phyloP scores from a whole-genome alignment of 2,329 filamentous ascomycete species.

The Penicillium sp. region DNA sequence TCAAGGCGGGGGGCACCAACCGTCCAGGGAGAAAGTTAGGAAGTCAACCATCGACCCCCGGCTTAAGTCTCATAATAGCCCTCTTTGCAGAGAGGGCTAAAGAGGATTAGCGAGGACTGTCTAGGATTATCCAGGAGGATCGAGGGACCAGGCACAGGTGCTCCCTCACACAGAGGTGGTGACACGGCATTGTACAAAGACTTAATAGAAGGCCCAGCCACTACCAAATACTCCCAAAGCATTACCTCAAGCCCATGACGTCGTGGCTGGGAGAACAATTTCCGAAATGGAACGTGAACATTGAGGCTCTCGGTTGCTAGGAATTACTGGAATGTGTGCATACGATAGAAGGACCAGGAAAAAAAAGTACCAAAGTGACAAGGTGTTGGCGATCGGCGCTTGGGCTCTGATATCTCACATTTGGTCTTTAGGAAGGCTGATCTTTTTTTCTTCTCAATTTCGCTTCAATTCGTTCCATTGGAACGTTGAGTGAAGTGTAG shows the following conservation, averaged over 20 bases:
- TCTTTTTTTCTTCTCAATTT: too few species aligned
- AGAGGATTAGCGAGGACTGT: not conserved
- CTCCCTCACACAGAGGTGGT: not conserved
- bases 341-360: too few species aligned
- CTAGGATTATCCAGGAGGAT: not conserved
- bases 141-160: not conserved
- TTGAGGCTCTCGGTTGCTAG: constrained; percentile 16
- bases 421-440: too few species aligned
- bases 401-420: too few species aligned
- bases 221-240: not conserved
- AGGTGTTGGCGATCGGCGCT: not conserved
- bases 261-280: constrained; percentile 8
- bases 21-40: not conserved
- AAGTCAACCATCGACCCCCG: not conserved
- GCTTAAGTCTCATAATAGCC: not conserved
- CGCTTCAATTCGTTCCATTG: too few species aligned
- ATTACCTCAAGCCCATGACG: not conserved
- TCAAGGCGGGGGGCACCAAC: constrained; percentile 3
- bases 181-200: too few species aligned
- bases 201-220: not conserved
- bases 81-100: not conserved
- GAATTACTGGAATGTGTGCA: constrained; percentile 11
- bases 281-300: constrained; percentile 13
- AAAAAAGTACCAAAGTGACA: too few species aligned
- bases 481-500: too few species aligned